Conservation (phyloP, 1,139 yeast genomes). For the Saccharomycopsis hybrid region DNA sequence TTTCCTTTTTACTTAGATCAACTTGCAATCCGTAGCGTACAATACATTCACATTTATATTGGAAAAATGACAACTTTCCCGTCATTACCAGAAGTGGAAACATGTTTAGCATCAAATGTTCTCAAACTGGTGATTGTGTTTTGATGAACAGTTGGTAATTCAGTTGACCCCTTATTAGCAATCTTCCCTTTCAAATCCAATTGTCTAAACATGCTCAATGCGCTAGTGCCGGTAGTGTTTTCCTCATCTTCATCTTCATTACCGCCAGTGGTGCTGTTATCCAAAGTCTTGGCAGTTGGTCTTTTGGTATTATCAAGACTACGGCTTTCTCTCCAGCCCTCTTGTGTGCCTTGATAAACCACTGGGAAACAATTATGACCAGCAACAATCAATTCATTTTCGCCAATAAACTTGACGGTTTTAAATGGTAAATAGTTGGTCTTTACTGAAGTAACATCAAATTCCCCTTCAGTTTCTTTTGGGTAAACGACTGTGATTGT, state of each 20-base stretch:
- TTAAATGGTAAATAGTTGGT: slow-evolving; percentile 83
- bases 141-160: slow-evolving; percentile 77
- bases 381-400: slow-evolving; percentile 69
- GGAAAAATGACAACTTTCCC: slow-evolving; percentile 77
- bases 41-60: slow-evolving; percentile 23
- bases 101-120: slow-evolving; percentile 38
- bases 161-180: slow-evolving; percentile 43
- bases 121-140: slow-evolving; percentile 75
- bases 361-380: slow-evolving; percentile 94
- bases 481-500: slow-evolving; percentile 74
- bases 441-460: slow-evolving; percentile 42
- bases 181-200: slow-evolving; percentile 89
- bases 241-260: slow-evolving; percentile 47
- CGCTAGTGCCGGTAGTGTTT: slow-evolving; percentile 69
- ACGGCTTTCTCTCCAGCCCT: slow-evolving; percentile 61
- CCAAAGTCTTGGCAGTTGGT: not conserved
- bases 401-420: slow-evolving; percentile 61
- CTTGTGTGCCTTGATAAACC: slow-evolving; percentile 64
- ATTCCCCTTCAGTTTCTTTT: slow-evolving; percentile 55
- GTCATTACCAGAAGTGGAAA: slow-evolving; percentile 78
- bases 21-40: too few relatives aligned
- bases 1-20: too few relatives aligned
- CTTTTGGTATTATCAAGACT: slow-evolving; percentile 46
- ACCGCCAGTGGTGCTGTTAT: slow-evolving; percentile 32
- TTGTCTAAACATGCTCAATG: slow-evolving; percentile 92